phyloP scores from a whole-genome alignment of 257 asterid genomes.

The Echites panduratus region DNA sequence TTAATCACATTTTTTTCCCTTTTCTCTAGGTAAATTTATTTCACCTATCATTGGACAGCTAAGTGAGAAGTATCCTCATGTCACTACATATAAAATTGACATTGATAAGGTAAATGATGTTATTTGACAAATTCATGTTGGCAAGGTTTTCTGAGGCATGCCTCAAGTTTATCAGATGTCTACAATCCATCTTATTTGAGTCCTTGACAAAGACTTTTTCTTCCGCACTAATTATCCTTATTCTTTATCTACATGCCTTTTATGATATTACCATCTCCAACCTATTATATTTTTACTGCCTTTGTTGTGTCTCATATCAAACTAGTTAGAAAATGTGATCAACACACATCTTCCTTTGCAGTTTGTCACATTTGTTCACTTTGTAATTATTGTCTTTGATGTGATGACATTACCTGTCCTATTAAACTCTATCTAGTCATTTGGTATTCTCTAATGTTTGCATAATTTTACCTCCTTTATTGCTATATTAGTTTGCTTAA shows the following conservation, averaged over 20 bases:
- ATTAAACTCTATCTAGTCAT: neutral
- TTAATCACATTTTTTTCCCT: neutral
- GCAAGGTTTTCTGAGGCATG: neutral
- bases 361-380: neutral
- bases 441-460: neutral
- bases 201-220: neutral
- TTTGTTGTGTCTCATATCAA: neutral
- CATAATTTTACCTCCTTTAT: neutral
- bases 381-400: neutral
- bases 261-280: neutral
- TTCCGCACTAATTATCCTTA: neutral
- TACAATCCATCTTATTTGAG: neutral
- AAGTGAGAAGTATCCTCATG: slow-evolving; percentile 87
- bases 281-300: neutral
- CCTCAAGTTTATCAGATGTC: neutral
- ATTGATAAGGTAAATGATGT: slow-evolving; percentile 64
- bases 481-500: neutral
- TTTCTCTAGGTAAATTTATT: slow-evolving; percentile 64
- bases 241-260: neutral
- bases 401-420: neutral
- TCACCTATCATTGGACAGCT: slow-evolving; percentile 77
- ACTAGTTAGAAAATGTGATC: neutral
- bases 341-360: neutral
- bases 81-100: slow-evolving; percentile 79
- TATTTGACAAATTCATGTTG: neutral